Evolutionary conservation across 1,284 basidiomycete species (phyloP), one percentile per base, ranked within the genome.

Genomic region (Malassezia sympodialis): DNA sequence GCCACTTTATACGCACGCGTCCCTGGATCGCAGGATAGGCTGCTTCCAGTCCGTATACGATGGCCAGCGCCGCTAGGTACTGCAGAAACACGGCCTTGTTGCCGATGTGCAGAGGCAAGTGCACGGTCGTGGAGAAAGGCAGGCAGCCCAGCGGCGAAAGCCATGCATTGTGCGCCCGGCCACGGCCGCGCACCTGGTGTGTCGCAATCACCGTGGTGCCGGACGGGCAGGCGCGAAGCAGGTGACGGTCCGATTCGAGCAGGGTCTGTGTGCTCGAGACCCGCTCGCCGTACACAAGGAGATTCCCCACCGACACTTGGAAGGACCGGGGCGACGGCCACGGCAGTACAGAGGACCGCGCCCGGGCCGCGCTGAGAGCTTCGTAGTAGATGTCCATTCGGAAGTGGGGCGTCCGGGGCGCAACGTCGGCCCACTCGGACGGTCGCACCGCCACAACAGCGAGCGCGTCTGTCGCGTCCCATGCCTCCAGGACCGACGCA

Each of bases 251-350:
- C 67, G 84, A 86, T 70, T 96, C 90, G 1, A 96, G 79, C 82
- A 96, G 82, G 0, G 90, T 93, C 76, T 98, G 93, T 0, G 93
- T 98, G 63, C 88, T 91, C 0, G 89, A 90, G 6, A 96, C 86
- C 0, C 84, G 83, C 76, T 96, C 88, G 23, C 85, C 86, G 66
- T 96, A 96, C 12, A 15, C 30, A 15, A 57, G 8, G 12, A 49
- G n/a, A 28, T 56, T 30, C 19, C 53, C 53, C 10, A 40, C 30
- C 3, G 19, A 14, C 4, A 40, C 10, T 6, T n/a, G 23, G 34
- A 41, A 35, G n/a, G 42, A 49, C 8, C 21, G 40, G 11, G 47
- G 32, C 26, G 21, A 8, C 19, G 49, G 42, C 54, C 49, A 51
- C 35, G 54, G 49, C 15, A 55, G 21, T 11, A 34, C 11, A 3